phyloP scores from a whole-genome alignment of 192 early-diverging fungal species.

The Oehlia diaphana region DNA sequence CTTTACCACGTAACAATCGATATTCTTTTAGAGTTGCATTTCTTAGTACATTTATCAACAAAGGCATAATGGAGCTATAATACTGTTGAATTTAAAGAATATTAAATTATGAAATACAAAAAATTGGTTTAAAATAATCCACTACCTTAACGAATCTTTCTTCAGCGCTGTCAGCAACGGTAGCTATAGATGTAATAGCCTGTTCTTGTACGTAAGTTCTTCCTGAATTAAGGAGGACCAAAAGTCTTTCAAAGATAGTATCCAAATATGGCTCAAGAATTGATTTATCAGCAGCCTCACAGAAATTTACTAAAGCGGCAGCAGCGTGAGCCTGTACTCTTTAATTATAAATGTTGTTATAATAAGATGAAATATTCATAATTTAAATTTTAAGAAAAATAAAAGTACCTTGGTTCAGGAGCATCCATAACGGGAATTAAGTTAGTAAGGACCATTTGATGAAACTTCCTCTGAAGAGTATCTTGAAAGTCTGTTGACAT shows the following conservation, averaged over 20 bases:
- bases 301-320: slow-evolving; percentile 97
- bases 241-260: slow-evolving; percentile 82
- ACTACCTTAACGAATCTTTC: slow-evolving; percentile 72
- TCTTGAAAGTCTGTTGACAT: slow-evolving; percentile 97
- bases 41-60: slow-evolving; percentile 85
- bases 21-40: slow-evolving; percentile 85
- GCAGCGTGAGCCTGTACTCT: slow-evolving; percentile 96
- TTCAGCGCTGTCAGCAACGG: slow-evolving; percentile 94
- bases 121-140: background rate
- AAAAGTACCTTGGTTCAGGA: slow-evolving; percentile 26
- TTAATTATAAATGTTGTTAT: slow-evolving; percentile 31
- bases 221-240: slow-evolving; percentile 78
- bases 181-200: slow-evolving; percentile 96
- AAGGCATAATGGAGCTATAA: slow-evolving; percentile 94
- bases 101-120: background rate
- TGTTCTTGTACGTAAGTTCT: slow-evolving; percentile 98
- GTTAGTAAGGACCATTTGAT: slow-evolving; percentile 66
- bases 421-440: slow-evolving; percentile 89
- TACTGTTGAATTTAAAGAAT: slow-evolving; percentile 46
- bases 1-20: slow-evolving; percentile 91
- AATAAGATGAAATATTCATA: background rate
- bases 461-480: slow-evolving; percentile 70
- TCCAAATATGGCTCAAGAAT: slow-evolving; percentile 88
- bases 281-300: slow-evolving; percentile 83
- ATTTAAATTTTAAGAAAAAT: background rate